Conservation (phyloP, 2,329 filamentous ascomycete species). For the Trichoderma endophyticum region DNA sequence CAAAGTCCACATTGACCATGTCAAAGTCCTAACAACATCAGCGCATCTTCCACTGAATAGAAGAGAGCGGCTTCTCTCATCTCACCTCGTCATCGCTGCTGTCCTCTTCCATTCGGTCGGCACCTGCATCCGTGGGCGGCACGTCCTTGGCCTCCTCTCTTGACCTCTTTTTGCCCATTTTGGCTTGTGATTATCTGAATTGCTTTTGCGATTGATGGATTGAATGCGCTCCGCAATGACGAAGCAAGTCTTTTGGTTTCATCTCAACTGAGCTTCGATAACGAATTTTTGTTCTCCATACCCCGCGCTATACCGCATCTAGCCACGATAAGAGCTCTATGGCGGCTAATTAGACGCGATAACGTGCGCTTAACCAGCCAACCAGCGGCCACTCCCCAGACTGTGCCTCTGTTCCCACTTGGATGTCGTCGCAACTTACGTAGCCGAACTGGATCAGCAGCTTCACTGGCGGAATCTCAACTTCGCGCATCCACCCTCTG, state of each 20-base stretch:
- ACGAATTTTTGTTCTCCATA: constrained; percentile 15
- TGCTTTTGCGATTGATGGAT: background rate
- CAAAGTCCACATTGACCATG: constrained; percentile 92
- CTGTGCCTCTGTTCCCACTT: constrained; percentile 14
- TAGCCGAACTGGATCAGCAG: constrained; percentile 26
- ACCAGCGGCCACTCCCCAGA: constrained; percentile 7
- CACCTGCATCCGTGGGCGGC: constrained; percentile 39
- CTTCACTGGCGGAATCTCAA: background rate
- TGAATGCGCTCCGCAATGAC: background rate
- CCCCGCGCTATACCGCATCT: constrained; percentile 41
- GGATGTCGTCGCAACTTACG: constrained; percentile 26
- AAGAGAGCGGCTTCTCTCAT: background rate
- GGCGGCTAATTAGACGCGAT: constrained; percentile 27
- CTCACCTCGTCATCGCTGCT: constrained; percentile 54
- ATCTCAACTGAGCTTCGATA: constrained; percentile 14
- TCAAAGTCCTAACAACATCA: constrained; percentile 67
- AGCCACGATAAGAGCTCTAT: constrained; percentile 26
- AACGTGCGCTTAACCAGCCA: constrained; percentile 25
- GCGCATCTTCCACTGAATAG: background rate
- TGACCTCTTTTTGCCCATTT: constrained; percentile 51
- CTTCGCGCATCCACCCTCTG: constrained; percentile 16
- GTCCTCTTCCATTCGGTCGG: constrained; percentile 50
- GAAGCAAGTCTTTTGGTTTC: background rate
- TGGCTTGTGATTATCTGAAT: constrained; percentile 10
- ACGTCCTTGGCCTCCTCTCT: constrained; percentile 47